Evolutionary conservation across 2,329 filamentous ascomycete genomes (phyloP).

Genomic region (Exserohilum rostratum): DNA sequence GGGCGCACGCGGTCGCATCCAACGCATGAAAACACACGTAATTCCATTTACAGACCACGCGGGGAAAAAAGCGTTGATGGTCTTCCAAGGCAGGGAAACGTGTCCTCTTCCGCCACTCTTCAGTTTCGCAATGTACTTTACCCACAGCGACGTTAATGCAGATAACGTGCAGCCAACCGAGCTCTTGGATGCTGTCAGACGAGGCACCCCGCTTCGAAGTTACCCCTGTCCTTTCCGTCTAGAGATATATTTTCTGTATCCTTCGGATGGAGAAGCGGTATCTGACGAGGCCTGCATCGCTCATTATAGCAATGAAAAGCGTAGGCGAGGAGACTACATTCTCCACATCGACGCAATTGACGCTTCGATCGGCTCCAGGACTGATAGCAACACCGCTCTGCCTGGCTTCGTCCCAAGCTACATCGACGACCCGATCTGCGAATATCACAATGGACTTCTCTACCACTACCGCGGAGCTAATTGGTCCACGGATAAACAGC

Average conservation of each 20-base stretch:
- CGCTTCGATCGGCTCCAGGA: neutral
- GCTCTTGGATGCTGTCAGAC: constrained; percentile 5
- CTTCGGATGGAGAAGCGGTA: neutral
- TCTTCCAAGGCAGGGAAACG: constrained; percentile 10
- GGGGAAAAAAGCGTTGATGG: constrained; percentile 11
- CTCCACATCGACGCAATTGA: neutral
- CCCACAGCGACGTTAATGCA: constrained; percentile 11
- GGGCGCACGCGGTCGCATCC: constrained; percentile 12
- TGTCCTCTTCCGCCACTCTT: constrained; percentile 18
- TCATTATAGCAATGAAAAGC: neutral
- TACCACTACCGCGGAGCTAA: neutral
- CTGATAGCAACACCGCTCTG: neutral
- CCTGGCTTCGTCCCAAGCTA: neutral
- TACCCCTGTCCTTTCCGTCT: neutral
- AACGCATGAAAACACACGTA: constrained; percentile 16
- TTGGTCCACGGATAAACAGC: neutral
- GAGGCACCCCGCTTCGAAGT: neutral
- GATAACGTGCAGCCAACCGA: constrained; percentile 14
- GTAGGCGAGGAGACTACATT: neutral
- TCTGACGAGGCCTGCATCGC: neutral
- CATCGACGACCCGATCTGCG: neutral
- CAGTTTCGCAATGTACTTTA: constrained; percentile 20
- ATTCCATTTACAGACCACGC: constrained; percentile 17
- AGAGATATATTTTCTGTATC: neutral
- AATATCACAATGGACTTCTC: neutral